A percentile compares a stretch with the other conserved stretches of the same genome.
These are phyloP conservation scores for Sclerotinia sclerotiorum DNA, from an alignment of 2,329 filamentous ascomycete species.

Conservation along the genomic window DNA sequence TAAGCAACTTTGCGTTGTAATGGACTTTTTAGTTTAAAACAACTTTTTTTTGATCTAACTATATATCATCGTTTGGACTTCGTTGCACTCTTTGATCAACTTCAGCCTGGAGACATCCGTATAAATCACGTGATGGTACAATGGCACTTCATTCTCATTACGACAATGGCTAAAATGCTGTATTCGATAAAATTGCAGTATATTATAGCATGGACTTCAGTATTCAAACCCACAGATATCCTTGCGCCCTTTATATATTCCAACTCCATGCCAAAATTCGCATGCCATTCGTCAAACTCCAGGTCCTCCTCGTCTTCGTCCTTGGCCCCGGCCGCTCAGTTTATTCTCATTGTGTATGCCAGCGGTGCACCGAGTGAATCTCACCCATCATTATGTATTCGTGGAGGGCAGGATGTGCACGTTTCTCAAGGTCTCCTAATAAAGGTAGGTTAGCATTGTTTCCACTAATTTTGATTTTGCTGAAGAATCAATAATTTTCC, in stretches of 20 bases:
- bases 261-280: background rate
- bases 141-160: background rate
- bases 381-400: background rate
- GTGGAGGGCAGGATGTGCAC: rapidly evolving
- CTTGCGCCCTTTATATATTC: background rate
- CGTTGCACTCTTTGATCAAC: background rate
- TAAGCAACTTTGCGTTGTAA: background rate
- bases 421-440: background rate
- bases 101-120: too few species aligned
- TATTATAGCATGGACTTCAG: background rate
- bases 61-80: background rate
- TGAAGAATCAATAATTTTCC: too few species aligned
- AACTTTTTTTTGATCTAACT: too few species aligned
- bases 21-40: rapidly evolving
- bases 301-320: background rate
- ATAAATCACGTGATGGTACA: background rate
- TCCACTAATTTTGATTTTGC: background rate
- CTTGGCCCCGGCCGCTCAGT: rapidly evolving
- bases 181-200: background rate
- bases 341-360: background rate
- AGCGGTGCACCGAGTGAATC: background rate
- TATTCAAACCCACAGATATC: background rate
- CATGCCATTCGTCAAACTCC: background rate
- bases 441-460: background rate
- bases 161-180: background rate